A percentile compares a stretch with the other conserved stretches of the same genome.
Conservation (phyloP, 768 basidiomycete genomes). For the Astraeus odoratus region DNA sequence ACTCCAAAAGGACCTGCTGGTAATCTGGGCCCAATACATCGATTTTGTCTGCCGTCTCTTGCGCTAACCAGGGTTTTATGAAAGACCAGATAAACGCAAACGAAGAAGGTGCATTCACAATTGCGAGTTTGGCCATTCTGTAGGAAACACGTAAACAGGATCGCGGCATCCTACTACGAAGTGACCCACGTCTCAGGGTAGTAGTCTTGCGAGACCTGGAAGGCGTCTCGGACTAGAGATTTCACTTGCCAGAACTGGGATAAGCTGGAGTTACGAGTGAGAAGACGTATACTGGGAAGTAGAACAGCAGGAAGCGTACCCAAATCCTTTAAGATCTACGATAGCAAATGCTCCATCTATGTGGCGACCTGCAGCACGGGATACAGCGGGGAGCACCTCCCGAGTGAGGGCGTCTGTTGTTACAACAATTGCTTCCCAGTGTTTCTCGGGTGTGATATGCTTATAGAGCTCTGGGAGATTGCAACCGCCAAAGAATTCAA, state of each 20-base stretch:
- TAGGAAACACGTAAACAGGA: not conserved
- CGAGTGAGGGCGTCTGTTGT: conserved; percentile 58
- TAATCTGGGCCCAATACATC: conserved; percentile 61
- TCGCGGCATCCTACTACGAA: not conserved
- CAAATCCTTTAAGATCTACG: conserved; percentile 65
- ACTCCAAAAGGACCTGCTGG: conserved; percentile 43
- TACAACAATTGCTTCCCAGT: conserved; percentile 59
- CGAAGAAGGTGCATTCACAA: conserved; percentile 66
- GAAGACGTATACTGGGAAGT: not conserved
- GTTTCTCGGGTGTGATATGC: conserved; percentile 49
- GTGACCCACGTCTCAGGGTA: conserved; percentile 65
- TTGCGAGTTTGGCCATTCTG: conserved; percentile 67
- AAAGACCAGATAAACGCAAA: conserved; percentile 69
- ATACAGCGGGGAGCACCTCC: conserved; percentile 62
- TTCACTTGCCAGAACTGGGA: conserved; percentile 75
- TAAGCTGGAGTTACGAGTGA: conserved; percentile 33
- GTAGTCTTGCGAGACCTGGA: conserved; percentile 75
- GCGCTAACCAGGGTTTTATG: conserved; percentile 66
- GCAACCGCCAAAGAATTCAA: conserved; percentile 56
- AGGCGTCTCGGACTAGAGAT: conserved; percentile 49
- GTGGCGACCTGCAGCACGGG: conserved; percentile 43
- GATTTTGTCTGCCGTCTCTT: conserved; percentile 64
- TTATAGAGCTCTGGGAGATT: conserved; percentile 53
- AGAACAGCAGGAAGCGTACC: conserved; percentile 32
- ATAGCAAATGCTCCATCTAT: conserved; percentile 55